phyloP scores from a whole-genome alignment of 768 basidiomycete genomes.

The Pilatotrama ljubarskyi region DNA sequence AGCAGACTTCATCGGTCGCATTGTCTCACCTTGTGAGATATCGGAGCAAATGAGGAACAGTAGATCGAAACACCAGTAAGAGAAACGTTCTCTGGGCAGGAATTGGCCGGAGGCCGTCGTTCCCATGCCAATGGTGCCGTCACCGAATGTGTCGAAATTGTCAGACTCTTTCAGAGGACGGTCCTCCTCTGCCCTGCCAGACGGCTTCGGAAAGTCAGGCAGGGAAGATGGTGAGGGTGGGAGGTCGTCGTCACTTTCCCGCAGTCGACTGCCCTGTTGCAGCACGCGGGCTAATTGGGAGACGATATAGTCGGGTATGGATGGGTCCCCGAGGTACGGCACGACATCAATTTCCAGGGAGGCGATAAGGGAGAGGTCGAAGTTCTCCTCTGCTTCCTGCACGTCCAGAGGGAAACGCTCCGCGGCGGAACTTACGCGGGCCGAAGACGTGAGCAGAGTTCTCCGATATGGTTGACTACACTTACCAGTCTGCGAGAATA shows the following conservation, averaged over 20 bases:
- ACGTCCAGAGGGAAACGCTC: slow-evolving; percentile 59
- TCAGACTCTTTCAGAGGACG: slow-evolving; percentile 12
- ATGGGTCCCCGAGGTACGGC: slow-evolving; percentile 66
- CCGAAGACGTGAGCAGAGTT: background rate
- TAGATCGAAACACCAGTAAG: slow-evolving; percentile 91
- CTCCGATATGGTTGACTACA: background rate
- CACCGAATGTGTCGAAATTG: slow-evolving; percentile 31
- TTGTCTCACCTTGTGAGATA: slow-evolving; percentile 52
- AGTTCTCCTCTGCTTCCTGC: slow-evolving; percentile 80
- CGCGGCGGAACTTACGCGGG: slow-evolving; percentile 48
- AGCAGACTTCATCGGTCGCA: background rate
- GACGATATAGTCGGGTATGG: slow-evolving; percentile 73
- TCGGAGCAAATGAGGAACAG: slow-evolving; percentile 80
- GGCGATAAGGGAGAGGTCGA: slow-evolving; percentile 78
- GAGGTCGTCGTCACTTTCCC: slow-evolving; percentile 31
- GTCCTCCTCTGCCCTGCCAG: background rate
- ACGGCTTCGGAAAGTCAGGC: background rate
- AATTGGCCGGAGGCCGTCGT: slow-evolving; percentile 58
- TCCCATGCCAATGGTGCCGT: slow-evolving; percentile 46
- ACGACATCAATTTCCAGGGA: slow-evolving; percentile 80
- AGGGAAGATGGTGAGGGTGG: slow-evolving; percentile 24
- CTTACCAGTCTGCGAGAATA: slow-evolving; percentile 83
- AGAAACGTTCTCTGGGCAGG: slow-evolving; percentile 79
- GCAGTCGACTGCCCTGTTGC: slow-evolving; percentile 69
- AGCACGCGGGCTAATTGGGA: slow-evolving; percentile 68